phyloP scores from a whole-genome alignment of 2,329 filamentous ascomycete species.

The Alternaria hordeiaustralica region DNA sequence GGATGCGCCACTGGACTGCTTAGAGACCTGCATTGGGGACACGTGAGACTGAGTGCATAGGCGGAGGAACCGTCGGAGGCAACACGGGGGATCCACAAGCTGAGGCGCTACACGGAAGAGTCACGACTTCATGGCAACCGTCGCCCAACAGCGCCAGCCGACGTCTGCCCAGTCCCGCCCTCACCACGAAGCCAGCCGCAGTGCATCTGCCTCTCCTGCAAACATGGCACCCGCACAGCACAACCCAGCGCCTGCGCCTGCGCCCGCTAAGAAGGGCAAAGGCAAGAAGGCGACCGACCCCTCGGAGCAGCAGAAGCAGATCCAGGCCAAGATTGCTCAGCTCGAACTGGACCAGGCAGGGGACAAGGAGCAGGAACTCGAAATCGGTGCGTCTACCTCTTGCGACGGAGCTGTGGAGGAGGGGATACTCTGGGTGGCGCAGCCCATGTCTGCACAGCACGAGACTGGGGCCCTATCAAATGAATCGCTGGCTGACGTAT shows the following conservation, averaged over 20 bases:
- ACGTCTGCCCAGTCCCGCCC: constrained; percentile 38
- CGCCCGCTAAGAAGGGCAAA: constrained; percentile 77
- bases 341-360: constrained; percentile 91
- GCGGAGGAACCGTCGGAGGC: constrained; percentile 13
- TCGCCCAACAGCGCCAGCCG: constrained; percentile 45
- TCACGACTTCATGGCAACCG: constrained; percentile 44
- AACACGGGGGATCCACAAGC: constrained; percentile 21
- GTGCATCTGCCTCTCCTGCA: constrained; percentile 49
- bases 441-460: constrained; percentile 8
- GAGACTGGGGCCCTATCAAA: constrained; percentile 6
- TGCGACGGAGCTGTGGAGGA: constrained; percentile 9
- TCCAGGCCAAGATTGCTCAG: constrained; percentile 93
- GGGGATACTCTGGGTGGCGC: constrained; percentile 11
- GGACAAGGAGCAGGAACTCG: constrained; percentile 92
- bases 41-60: constrained; percentile 7
- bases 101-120: constrained; percentile 19
- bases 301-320: constrained; percentile 86
- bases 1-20: constrained; percentile 24
- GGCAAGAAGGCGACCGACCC: constrained; percentile 84
- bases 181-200: constrained; percentile 51
- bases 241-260: constrained; percentile 60
- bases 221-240: constrained; percentile 54
- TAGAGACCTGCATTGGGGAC: constrained; percentile 5
- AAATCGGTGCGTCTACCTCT: constrained; percentile 72
- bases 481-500: constrained; percentile 35